phyloP scores from a whole-genome alignment of 257 asterid genomes.

The Salvia miltiorrhiza region DNA sequence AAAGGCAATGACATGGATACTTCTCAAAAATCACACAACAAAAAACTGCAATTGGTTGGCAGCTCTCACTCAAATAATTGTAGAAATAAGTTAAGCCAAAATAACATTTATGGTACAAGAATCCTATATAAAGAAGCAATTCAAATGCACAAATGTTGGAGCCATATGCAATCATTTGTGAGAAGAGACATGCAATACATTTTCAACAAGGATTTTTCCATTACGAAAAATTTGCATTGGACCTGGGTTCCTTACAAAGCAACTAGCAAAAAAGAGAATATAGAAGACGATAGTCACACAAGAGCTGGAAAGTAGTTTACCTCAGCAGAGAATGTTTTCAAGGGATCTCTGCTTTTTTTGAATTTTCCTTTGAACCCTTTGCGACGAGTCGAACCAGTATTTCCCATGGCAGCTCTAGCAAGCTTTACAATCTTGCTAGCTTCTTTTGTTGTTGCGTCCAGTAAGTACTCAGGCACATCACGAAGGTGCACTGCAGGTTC shows the following conservation, averaged over 20 bases:
- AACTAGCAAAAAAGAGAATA: neutral
- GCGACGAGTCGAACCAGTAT: conserved; percentile 38
- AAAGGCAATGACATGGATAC: neutral
- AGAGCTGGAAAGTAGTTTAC: conserved; percentile 30
- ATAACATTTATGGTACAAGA: neutral
- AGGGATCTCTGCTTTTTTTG: conserved; percentile 67
- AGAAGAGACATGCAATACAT: neutral
- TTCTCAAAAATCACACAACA: neutral
- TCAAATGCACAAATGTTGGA: neutral
- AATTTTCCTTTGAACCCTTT: conserved; percentile 63
- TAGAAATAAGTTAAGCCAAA: neutral
- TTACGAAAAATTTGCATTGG: neutral
- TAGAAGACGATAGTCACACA: neutral
- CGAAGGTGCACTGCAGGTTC: conserved; percentile 81
- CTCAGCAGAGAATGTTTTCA: conserved; percentile 82
- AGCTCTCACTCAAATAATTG: neutral
- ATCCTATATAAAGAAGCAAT: neutral
- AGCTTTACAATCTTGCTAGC: conserved; percentile 94
- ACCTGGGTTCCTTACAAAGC: neutral
- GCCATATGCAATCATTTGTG: neutral
- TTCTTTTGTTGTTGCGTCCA: conserved; percentile 92
- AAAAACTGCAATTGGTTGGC: neutral
- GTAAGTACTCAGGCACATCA: conserved; percentile 77
- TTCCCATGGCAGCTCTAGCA: conserved; percentile 94
- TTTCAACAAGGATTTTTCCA: neutral